These are phyloP conservation scores for Fusarium sp. DNA, from an alignment of 2,329 filamentous ascomycete genomes.

Conservation along the genomic window DNA sequence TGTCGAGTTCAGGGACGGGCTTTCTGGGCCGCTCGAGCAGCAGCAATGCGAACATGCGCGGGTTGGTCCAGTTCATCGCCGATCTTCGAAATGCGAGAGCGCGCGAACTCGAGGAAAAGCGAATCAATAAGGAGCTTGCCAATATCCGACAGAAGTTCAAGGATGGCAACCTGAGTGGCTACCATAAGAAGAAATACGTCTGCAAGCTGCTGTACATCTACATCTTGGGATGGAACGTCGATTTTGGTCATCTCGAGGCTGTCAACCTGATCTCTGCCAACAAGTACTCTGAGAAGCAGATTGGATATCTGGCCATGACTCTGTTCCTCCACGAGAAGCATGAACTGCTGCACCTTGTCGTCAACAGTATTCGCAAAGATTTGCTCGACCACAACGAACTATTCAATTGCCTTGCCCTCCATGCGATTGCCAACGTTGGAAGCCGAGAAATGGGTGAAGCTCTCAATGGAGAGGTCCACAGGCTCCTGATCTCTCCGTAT, in stretches of 20 bases:
- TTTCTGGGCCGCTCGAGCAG: slow-evolving; percentile 75
- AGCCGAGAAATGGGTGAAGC: slow-evolving; percentile 98
- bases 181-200: slow-evolving; percentile 99
- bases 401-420: slow-evolving; percentile 95
- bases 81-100: slow-evolving; percentile 95
- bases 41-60: slow-evolving; percentile 78
- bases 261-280: slow-evolving; percentile 96
- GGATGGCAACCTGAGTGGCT: slow-evolving; percentile 91
- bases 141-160: slow-evolving; percentile 99
- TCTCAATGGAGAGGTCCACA: slow-evolving; percentile 89
- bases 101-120: slow-evolving; percentile 96
- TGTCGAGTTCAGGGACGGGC: slow-evolving; percentile 69
- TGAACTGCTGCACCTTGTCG: slow-evolving; percentile 93
- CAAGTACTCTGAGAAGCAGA: slow-evolving; percentile 99
- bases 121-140: slow-evolving; percentile 99
- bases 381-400: slow-evolving; percentile 94
- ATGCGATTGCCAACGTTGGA: slow-evolving; percentile 98
- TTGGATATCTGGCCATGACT: slow-evolving; percentile 97
- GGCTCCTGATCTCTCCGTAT: slow-evolving; percentile 93
- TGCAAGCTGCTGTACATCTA: slow-evolving; percentile 99
- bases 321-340: slow-evolving; percentile 97
- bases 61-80: slow-evolving; percentile 97
- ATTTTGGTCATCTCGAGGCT: slow-evolving; percentile 97
- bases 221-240: slow-evolving; percentile 98
- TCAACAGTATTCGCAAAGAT: slow-evolving; percentile 98